Conservation (phyloP, 2,329 filamentous ascomycete genomes). For the Venturia asperata region DNA sequence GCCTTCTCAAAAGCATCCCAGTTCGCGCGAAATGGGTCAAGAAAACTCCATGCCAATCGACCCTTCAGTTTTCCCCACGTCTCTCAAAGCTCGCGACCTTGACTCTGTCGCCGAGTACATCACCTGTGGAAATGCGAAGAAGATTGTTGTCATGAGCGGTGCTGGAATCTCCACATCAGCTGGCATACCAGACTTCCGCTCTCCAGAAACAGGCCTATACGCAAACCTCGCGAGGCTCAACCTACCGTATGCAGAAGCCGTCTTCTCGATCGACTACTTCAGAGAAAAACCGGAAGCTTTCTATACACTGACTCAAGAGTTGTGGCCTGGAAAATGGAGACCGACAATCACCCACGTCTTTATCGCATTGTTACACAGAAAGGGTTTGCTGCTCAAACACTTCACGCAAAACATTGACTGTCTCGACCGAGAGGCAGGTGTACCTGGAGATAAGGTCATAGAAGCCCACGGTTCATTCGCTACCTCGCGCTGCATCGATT, state of each 20-base stretch:
- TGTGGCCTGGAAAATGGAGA: slow-evolving; percentile 82
- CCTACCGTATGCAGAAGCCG: slow-evolving; percentile 81
- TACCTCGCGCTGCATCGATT: slow-evolving; percentile 84
- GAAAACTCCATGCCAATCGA: slow-evolving; percentile 64
- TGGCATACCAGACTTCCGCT: slow-evolving; percentile 86
- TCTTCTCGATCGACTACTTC: slow-evolving; percentile 92
- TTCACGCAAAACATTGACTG: slow-evolving; percentile 99
- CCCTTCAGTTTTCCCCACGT: slow-evolving; percentile 56
- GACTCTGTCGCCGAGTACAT: slow-evolving; percentile 75
- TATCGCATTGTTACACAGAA: slow-evolving; percentile 71
- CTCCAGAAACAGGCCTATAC: slow-evolving; percentile 87
- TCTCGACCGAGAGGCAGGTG: slow-evolving; percentile 77
- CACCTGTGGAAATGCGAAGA: slow-evolving; percentile 56
- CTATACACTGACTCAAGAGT: slow-evolving; percentile 82
- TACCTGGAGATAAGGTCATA: slow-evolving; percentile 72
- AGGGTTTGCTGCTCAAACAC: slow-evolving; percentile 70
- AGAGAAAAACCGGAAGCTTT: slow-evolving; percentile 77
- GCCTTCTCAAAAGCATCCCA: slow-evolving; percentile 23
- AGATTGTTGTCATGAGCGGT: slow-evolving; percentile 76
- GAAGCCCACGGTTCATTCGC: slow-evolving; percentile 97
- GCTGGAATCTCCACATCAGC: slow-evolving; percentile 76
- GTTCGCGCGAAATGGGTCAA: slow-evolving; percentile 66
- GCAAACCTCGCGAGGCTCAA: slow-evolving; percentile 81
- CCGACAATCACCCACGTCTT: slow-evolving; percentile 90
- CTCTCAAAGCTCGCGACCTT: slow-evolving; percentile 61